Conservation (phyloP, 2,329 filamentous ascomycete genomes). For the Colletotrichum somersetense region DNA sequence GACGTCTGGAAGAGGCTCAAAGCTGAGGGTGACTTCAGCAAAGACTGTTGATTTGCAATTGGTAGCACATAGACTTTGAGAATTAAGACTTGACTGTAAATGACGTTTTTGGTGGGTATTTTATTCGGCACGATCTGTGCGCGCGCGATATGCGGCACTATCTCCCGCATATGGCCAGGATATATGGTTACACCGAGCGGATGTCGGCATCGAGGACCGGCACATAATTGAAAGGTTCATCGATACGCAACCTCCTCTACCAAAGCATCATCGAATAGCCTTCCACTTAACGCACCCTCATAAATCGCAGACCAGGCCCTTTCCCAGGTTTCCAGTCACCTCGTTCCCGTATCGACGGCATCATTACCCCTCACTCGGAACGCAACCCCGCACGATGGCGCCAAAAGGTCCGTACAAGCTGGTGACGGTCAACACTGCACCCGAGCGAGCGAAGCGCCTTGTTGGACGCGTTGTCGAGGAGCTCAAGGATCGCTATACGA, state of each 20-base stretch:
- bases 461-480: conserved; percentile 72
- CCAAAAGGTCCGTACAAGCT: conserved; percentile 71
- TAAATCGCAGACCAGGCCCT: too few species aligned
- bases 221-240: neutral
- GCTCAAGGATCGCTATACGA: conserved; percentile 73
- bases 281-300: too few species aligned
- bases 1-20: neutral
- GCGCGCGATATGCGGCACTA: neutral
- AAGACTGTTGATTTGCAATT: neutral
- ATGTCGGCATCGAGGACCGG: neutral
- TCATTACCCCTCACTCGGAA: neutral
- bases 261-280: neutral
- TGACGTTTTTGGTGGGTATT: neutral
- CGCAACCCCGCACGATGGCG: conserved; percentile 42
- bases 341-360: neutral
- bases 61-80: too few species aligned
- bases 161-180: neutral
- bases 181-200: neutral
- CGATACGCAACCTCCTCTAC: neutral
- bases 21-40: conserved; percentile 17
- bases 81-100: neutral
- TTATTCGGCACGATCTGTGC: conserved; percentile 7
- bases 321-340: neutral
- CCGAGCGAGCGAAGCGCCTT: conserved; percentile 72
- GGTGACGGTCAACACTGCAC: conserved; percentile 76